Base-by-base conservation (phyloP, 2,329 filamentous ascomycete species). In the Exophiala spinifera region DNA sequence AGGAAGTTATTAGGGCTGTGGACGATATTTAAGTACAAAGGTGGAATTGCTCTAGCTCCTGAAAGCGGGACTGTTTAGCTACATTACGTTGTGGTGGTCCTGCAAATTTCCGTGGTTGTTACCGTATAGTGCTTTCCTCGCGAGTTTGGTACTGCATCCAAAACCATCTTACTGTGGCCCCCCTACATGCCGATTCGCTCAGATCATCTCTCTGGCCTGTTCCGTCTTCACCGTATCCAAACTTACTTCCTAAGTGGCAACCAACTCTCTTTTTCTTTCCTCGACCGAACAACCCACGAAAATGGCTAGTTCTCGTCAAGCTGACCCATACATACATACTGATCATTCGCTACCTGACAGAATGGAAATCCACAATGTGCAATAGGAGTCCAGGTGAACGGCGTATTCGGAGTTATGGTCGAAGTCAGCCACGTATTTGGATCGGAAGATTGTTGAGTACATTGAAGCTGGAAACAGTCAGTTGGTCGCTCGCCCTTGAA, bases 391-490 rank as follows among this genome's bases (percentile, higher is more conserved):
- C 13, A 42, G 39, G 39, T 42, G 39, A 42, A 42, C 17, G n/a
- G 39, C 4, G 39, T 42, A 42, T 20, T 19, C n/a, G n/a, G 39
- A 42, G 39, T 42, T 3, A 42, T 42, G 39, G 39, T 42, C 39
- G 39, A 42, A 42, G 39, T 20, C n/a, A 42, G 39, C n/a, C 39
- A 42, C 39, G 39, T 42, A 42, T 21, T 42, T 21, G 39, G 39
- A 42, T 42, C 39, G 39, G n/a, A 42, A 42, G 39, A 42, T 42
- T 42, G 39, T 42, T 42, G n/a, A 42, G 14, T 42, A 42, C 39
- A 42, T 42, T 42, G 39, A 42, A 42, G 39, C 39, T 42, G 4
- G n/a, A 42, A 42, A 42, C 4, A 42, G 17, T 42, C 13, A 42
- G 34, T 42, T 42, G 13, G 39, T 17, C 7, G n/a, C 17, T 19